Base-by-base conservation (phyloP, 1,284 basidiomycete species). In the Ustanciosporium gigantosporum region DNA sequence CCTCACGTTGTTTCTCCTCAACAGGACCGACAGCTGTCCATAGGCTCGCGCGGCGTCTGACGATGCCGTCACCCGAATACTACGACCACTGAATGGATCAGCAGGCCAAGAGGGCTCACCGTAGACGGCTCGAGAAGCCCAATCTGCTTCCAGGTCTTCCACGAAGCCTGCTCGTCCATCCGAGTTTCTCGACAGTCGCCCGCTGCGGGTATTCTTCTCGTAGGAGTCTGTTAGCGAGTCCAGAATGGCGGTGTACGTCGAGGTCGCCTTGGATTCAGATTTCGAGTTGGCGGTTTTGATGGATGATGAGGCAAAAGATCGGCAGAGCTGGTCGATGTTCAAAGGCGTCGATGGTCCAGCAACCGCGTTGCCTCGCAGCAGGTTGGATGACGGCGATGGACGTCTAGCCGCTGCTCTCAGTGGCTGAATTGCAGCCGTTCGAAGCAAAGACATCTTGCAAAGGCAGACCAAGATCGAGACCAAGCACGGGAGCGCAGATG, bases 1-100 rank as follows among this genome's bases (percentile, higher is more conserved):
- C 5, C 73, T 36, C 7, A 77, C 51, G 35, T 73, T 68, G 49
- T 77, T 75, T 16, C 65, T 42, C 32, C 52, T 41, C 15, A 73
- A 31, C 31, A 66, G 37, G 42, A 39, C 44, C 6, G 44, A 31
- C 23, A 73, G 50, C 32, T 52, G 59, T 5, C 23, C 46, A 32
- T 59, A 70, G 0, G 66, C 69, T 15, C 66, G 34, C 2, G 35
- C 34, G 4, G 64, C 34, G 19, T 70, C 69, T 1, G 50, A 34
- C 25, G 48, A 46, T 0, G 55, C 42, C 0, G 44, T 51, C 6
- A 65, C 45, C 13, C 45, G 25, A 16, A 65, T 49, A 42, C 50
- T 55, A 8, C 61, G 32, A 3, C 61, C 61, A 20, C 47, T 51
- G 45, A 50, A 56, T 15, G 61, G 61, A 2, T 51, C 51, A 22